A percentile compares a stretch with the other conserved stretches of the same genome.
These are phyloP conservation scores for Fusarium equiseti DNA, from an alignment of 2,329 filamentous ascomycete species.

Conservation along the genomic window DNA sequence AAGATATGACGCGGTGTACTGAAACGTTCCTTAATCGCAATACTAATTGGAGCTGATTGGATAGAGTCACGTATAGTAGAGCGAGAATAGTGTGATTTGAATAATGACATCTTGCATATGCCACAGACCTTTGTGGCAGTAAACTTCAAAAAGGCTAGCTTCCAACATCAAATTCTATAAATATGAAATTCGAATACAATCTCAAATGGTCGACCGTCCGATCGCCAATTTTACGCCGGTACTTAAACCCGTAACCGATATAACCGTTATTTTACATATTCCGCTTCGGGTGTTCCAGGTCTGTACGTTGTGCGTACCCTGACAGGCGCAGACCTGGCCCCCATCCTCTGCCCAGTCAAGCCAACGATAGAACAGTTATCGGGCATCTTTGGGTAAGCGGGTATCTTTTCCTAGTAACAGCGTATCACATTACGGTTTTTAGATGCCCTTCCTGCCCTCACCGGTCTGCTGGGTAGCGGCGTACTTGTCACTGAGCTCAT, in stretches of 20 bases:
- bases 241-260: slow-evolving; percentile 23
- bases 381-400: background rate
- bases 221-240: slow-evolving; percentile 35
- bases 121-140: background rate
- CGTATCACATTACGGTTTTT: slow-evolving; percentile 39
- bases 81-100: background rate
- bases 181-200: slow-evolving; percentile 33
- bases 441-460: slow-evolving; percentile 70
- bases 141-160: slow-evolving; percentile 1
- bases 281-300: slow-evolving; percentile 5
- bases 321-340: slow-evolving; percentile 19
- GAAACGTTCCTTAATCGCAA: background rate
- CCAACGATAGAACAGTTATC: background rate
- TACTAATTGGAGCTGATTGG: background rate
- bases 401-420: background rate
- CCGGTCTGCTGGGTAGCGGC: slow-evolving; percentile 65
- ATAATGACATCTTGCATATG: slow-evolving; percentile 5
- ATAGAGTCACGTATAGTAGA: background rate
- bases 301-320: slow-evolving; percentile 25
- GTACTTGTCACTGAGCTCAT: slow-evolving; percentile 86
- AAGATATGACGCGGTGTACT: slow-evolving; percentile 49
- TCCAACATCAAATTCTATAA: slow-evolving; percentile 28
- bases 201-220: slow-evolving; percentile 32
- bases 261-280: slow-evolving; percentile 37
- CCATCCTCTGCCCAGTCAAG: background rate